phyloP scores from a whole-genome alignment of 2,329 filamentous ascomycete genomes.

The Aspergillus sp. region DNA sequence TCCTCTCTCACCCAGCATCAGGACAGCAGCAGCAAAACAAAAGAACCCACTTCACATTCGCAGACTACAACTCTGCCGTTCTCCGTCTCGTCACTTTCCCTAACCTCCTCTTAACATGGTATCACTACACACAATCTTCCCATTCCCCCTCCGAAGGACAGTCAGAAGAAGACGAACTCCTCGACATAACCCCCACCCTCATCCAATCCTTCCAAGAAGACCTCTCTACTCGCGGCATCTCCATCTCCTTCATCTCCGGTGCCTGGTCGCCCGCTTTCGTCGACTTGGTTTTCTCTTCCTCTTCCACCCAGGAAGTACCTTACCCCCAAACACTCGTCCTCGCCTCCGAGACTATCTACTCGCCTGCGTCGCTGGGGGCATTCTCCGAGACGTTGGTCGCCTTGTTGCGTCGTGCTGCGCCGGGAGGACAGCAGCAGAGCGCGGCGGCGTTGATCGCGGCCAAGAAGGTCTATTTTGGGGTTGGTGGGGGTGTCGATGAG shows the following conservation, averaged over 20 bases:
- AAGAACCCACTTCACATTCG: slow-evolving; percentile 56
- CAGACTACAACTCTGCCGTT: slow-evolving; percentile 64
- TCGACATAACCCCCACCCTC: slow-evolving; percentile 55
- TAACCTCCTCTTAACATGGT: slow-evolving; percentile 62
- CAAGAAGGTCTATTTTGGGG: slow-evolving; percentile 68
- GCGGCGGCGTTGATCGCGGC: slow-evolving; percentile 60
- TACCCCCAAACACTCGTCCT: slow-evolving; percentile 46
- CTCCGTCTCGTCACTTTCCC: slow-evolving; percentile 63
- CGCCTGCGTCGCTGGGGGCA: slow-evolving; percentile 53
- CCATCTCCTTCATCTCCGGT: slow-evolving; percentile 59
- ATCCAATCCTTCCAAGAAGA: slow-evolving; percentile 48
- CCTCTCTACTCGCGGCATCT: slow-evolving; percentile 47
- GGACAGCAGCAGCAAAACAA: slow-evolving; percentile 9
- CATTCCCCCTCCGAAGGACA: background rate
- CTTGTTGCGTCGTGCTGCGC: slow-evolving; percentile 47
- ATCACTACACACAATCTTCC: slow-evolving; percentile 22
- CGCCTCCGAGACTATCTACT: slow-evolving; percentile 67
- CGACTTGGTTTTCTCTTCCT: slow-evolving; percentile 46
- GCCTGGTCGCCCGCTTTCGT: slow-evolving; percentile 56
- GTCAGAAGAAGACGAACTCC: slow-evolving; percentile 30
- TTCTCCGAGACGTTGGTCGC: slow-evolving; percentile 59
- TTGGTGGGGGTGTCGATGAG: slow-evolving; percentile 65
- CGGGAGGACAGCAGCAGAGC: slow-evolving; percentile 21
- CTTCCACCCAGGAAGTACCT: slow-evolving; percentile 1
- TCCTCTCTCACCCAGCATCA: slow-evolving; percentile 36